These are phyloP conservation scores for Yamadazyma songkhlaensis DNA, from an alignment of 1,139 yeast species.

Conservation along the genomic window DNA sequence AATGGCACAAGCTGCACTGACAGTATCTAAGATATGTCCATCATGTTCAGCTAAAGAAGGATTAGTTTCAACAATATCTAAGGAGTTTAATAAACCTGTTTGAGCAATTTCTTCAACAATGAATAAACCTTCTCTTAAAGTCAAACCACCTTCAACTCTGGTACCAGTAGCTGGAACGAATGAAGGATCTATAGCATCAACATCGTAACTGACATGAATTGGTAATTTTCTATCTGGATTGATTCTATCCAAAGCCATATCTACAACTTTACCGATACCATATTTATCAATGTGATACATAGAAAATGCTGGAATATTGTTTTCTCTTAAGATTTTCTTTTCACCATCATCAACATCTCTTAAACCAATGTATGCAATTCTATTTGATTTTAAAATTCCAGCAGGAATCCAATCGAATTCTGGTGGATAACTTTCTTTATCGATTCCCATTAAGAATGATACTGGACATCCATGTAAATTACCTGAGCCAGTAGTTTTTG, in stretches of 20 bases:
- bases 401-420: slow-evolving; percentile 84
- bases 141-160: slow-evolving; percentile 93
- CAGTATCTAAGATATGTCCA: slow-evolving; percentile 76
- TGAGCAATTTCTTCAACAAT: slow-evolving; percentile 90
- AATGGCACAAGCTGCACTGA: slow-evolving; percentile 85
- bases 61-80: slow-evolving; percentile 93
- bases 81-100: slow-evolving; percentile 78
- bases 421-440: slow-evolving; percentile 61
- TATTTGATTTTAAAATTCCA: slow-evolving; percentile 58
- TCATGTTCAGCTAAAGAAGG: slow-evolving; percentile 85
- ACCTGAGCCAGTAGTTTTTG: slow-evolving; percentile 82
- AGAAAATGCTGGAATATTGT: slow-evolving; percentile 81
- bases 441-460: slow-evolving; percentile 81
- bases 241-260: slow-evolving; percentile 81
- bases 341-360: slow-evolving; percentile 92
- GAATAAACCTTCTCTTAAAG: slow-evolving; percentile 91
- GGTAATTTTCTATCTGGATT: slow-evolving; percentile 77
- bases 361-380: slow-evolving; percentile 89
- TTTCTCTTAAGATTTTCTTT: slow-evolving; percentile 64
- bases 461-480: slow-evolving; percentile 97
- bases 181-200: slow-evolving; percentile 93
- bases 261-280: slow-evolving; percentile 89
- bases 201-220: slow-evolving; percentile 89
- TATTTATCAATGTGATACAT: slow-evolving; percentile 96
- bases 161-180: slow-evolving; percentile 98